Evolutionary conservation across 2,329 filamentous ascomycete species (phyloP), one percentile per base, ranked within the genome.

Genomic region (Ceratocystis eucalypticola): DNA sequence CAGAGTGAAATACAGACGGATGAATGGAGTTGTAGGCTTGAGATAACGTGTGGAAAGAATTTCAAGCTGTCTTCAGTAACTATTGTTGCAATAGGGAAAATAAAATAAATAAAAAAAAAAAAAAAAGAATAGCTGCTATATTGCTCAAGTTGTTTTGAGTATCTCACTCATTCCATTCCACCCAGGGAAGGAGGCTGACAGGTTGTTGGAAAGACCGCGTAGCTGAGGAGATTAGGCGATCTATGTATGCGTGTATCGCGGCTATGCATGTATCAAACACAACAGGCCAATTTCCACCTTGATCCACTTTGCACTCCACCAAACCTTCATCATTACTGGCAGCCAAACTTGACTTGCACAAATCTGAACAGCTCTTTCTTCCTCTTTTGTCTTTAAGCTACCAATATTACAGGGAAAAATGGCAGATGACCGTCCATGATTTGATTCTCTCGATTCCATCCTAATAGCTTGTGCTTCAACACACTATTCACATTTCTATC

Each of bases 231-330:
- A 37, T 59, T 37, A 59, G 55, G 55, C 55, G 28, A 30, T n/a
- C 48, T 12, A n/a, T 20, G 41, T 30, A 48, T 62, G 25, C 44
- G 25, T 48, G 20, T 62, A 62, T 28, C 37, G 61, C 41, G 41
- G 41, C 33, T 62, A 44, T 62, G 61, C 41, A 28, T 5, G 25
- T 46, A 62, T n/a, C 44, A 62, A 8, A 2, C 8, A 12, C 12
- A 46, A 3, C 30, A 15, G 25, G 33, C 28, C 28, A 28, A n/a
- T 20, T 62, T n/a, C 22, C 17, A 41, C 37, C 17, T 10, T 3
- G 61, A 46, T 62, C 61, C 61, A 62, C 61, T 62, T 48, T 46
- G 20, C 45, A 62, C 61, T 62, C 22, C 44, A 48, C n/a, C 61
- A 53, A 28, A 8, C 10, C 37, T 22, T 33, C 28, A 59, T 44